Percentiles rank a stretch among this genome's conserved stretches.
Conservation (phyloP, 2,329 filamentous ascomycete genomes). For the Sporothrix protearum region DNA sequence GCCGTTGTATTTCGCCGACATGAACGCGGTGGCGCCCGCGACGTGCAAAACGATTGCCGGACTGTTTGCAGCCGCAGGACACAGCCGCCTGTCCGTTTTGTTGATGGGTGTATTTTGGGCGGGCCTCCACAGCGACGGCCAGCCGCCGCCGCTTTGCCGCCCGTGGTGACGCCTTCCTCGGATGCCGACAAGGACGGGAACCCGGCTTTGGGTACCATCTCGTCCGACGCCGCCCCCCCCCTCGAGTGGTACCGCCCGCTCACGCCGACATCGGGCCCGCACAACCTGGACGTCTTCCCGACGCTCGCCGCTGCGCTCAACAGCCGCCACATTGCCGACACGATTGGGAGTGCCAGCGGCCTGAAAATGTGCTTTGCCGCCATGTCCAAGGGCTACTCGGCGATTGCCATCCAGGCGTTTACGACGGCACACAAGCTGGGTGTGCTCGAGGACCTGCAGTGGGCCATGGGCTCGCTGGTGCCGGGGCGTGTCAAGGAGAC, state of each 20-base stretch:
- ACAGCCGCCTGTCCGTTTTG: constrained; percentile 44
- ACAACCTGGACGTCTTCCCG: constrained; percentile 35
- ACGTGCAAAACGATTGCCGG: constrained; percentile 45
- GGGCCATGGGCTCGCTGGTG: constrained; percentile 50
- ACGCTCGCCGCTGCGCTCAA: constrained; percentile 46
- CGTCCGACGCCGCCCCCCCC: not conserved
- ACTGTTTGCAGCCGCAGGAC: constrained; percentile 39
- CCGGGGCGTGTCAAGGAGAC: constrained; percentile 47
- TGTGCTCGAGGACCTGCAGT: constrained; percentile 56
- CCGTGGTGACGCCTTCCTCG: constrained; percentile 26
- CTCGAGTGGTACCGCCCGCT: constrained; percentile 29
- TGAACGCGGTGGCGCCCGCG: constrained; percentile 63
- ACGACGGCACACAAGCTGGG: constrained; percentile 63
- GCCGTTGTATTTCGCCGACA: constrained; percentile 60
- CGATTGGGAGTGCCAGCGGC: constrained; percentile 55
- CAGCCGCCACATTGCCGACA: constrained; percentile 45
- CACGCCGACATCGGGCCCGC: constrained; percentile 45
- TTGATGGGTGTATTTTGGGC: constrained; percentile 60
- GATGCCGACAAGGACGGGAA: not conserved
- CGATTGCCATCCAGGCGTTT: constrained; percentile 66
- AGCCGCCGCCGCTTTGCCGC: constrained; percentile 18
- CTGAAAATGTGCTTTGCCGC: constrained; percentile 65
- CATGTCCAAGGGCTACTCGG: constrained; percentile 61
- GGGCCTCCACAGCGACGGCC: constrained; percentile 43
- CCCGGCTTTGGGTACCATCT: not conserved